phyloP scores from a whole-genome alignment of 768 basidiomycete species.

The Boletus speciosus region DNA sequence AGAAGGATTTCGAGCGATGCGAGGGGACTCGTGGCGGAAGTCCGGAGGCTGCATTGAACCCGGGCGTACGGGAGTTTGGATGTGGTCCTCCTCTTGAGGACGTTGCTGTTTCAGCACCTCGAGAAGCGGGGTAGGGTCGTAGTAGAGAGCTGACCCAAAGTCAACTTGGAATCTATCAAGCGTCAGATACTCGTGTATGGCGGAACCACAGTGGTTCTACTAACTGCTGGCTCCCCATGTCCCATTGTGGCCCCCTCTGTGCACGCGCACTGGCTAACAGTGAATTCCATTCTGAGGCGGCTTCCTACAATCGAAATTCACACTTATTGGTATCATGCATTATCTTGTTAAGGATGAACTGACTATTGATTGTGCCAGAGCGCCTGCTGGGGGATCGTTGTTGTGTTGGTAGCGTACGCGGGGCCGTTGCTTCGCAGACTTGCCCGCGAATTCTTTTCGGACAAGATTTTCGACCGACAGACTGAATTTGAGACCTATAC shows the following conservation, averaged over 20 bases:
- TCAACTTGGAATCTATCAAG: conserved; percentile 68
- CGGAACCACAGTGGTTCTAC: conserved; percentile 24
- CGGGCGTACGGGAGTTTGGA: conserved; percentile 17
- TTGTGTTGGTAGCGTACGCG: conserved; percentile 51
- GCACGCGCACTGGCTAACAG: conserved; percentile 74
- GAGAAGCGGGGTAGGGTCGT: conserved; percentile 60
- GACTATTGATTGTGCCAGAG: conserved; percentile 63
- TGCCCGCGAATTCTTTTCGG: conserved; percentile 43
- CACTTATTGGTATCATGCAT: not conserved
- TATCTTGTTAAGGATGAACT: conserved; percentile 25
- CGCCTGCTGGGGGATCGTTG: conserved; percentile 41
- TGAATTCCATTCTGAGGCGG: conserved; percentile 86
- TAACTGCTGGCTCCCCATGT: conserved; percentile 81
- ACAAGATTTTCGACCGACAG: conserved; percentile 57
- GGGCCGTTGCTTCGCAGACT: conserved; percentile 41
- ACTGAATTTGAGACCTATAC: conserved; percentile 60
- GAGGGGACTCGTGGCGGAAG: conserved; percentile 33
- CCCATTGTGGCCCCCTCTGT: conserved; percentile 83
- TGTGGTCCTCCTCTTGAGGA: conserved; percentile 28
- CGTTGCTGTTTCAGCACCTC: conserved; percentile 44
- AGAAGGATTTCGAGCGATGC: conserved; percentile 31
- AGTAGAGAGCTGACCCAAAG: conserved; percentile 67
- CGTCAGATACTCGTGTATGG: not conserved
- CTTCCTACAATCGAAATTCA: conserved; percentile 42
- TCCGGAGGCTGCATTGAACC: conserved; percentile 33